Percentiles rank a stretch among this genome's conserved stretches.
These are phyloP conservation scores for Phytophthora chlamydospora DNA, from an alignment of 352 stramenopile species.

Conservation along the genomic window DNA sequence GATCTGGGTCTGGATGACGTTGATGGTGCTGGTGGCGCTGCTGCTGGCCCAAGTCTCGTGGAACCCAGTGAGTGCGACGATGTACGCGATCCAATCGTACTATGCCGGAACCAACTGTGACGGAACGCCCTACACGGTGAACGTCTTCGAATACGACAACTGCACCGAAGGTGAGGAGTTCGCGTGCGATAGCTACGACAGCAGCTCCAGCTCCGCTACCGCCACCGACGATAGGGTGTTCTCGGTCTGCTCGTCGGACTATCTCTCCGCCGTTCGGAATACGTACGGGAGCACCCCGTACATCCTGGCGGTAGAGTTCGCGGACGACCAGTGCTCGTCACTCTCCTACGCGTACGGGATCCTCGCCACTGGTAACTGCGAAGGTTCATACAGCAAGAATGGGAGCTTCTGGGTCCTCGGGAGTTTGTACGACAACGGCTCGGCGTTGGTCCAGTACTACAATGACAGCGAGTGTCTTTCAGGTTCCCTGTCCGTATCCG, in stretches of 20 bases:
- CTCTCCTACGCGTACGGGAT: background rate
- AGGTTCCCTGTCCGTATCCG: background rate
- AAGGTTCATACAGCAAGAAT: background rate
- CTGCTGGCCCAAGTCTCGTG: background rate
- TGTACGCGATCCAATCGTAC: background rate
- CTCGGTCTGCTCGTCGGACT: background rate
- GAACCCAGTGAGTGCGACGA: background rate
- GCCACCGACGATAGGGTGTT: background rate
- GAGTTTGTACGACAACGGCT: background rate
- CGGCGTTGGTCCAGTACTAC: conserved; percentile 1
- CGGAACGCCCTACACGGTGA: conserved; percentile 8
- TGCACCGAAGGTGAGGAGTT: background rate
- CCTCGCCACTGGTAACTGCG: conserved; percentile 4
- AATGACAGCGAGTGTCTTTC: background rate
- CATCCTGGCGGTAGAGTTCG: background rate
- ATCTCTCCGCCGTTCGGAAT: background rate
- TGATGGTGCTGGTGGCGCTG: background rate
- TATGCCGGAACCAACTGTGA: background rate
- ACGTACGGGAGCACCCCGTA: conserved; percentile 5
- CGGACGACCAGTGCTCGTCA: background rate
- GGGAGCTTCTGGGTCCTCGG: background rate
- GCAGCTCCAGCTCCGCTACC: background rate
- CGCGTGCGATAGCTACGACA: background rate
- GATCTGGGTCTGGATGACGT: no score
- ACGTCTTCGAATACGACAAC: background rate